Base-by-base conservation (phyloP, 768 basidiomycete species). In the Cantharellus cinnabarinus region DNA sequence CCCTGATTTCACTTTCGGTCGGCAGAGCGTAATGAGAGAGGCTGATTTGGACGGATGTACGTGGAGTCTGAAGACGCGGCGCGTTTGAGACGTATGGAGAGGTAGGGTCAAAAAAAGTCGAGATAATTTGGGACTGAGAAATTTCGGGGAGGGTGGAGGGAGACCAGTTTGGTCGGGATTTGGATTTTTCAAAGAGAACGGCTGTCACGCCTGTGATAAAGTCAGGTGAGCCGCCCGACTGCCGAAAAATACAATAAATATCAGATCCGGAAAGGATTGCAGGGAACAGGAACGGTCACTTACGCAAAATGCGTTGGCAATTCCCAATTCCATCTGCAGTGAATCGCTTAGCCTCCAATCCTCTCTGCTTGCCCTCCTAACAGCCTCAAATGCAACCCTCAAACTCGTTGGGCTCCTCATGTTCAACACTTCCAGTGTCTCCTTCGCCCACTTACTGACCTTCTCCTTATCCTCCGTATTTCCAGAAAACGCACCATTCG, bases 291-390 rank as follows among this genome's bases (percentile, higher is more conserved):
- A 57, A 55, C 51, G 55, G 50, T 58, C 40, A 79, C 89, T 74
- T 70, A 93, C 91, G 65, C 86, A 87, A 69, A 81, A 94, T 14
- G 89, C 90, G 41, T 85, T 80, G 20, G 89, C 91, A 66, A 97
- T 84, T 64, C 79, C 79, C 63, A 91, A 73, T 67, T 98, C 94
- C 81, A 85, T 89, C 63, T 83, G 72, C 61, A 98, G 72, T 1
- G 79, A 79, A 60, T 85, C 75, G 3, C 75, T 72, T 44, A 98
- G 73, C 2, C 75, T 67, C 74, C 82, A 70, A 1, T 71, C 70
- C 64, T 74, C 78, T n/a, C 89, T 91, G 10, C 35, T 10, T 7
- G 52, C 52, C 60, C 72, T 72, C 53, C 84, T 80, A 58, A 91
- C 77, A 1, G 88, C 86, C 64, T 76, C 72, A 29, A 98, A 74